Percentiles rank a stretch among this genome's conserved stretches.
phyloP scores from a whole-genome alignment of 805 yeast genomes.

The Candida sithepensis region DNA sequence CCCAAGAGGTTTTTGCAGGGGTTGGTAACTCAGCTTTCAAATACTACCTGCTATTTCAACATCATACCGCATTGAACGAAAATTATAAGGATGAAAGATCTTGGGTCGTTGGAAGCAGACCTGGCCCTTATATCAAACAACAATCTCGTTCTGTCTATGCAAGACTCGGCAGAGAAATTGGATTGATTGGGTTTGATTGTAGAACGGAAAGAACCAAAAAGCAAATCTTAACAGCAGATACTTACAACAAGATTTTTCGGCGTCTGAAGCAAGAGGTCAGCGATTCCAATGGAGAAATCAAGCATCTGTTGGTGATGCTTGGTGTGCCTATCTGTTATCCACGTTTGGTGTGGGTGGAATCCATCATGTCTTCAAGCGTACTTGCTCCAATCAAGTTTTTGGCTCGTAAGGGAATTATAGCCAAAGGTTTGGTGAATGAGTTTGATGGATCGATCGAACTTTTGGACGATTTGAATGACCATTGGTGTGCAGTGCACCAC shows the following conservation, averaged over 20 bases:
- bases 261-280: conserved; percentile 56
- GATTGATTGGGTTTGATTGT: conserved; percentile 81
- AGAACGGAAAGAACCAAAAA: conserved; percentile 79
- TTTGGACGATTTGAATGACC: conserved; percentile 90
- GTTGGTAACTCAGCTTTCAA: conserved; percentile 79
- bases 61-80: conserved; percentile 56
- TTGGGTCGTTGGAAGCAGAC: conserved; percentile 60
- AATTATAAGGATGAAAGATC: conserved; percentile 38
- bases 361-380: conserved; percentile 57
- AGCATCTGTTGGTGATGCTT: conserved; percentile 76
- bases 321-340: conserved; percentile 98
- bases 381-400: conserved; percentile 62
- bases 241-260: conserved; percentile 60
- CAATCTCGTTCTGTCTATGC: conserved; percentile 66
- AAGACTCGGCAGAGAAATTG: conserved; percentile 70
- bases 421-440: conserved; percentile 77
- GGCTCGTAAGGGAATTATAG: conserved; percentile 58
- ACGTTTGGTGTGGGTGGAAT: conserved; percentile 86
- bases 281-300: conserved; percentile 48
- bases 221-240: conserved; percentile 47
- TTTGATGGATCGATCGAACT: conserved; percentile 91
- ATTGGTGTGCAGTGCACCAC: conserved; percentile 91
- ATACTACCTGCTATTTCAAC: conserved; percentile 90
- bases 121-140: conserved; percentile 70
- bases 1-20: conserved; percentile 58